These are phyloP conservation scores for Dissophora globulifera DNA, from an alignment of 192 early-diverging fungal genomes.

Conservation along the genomic window DNA sequence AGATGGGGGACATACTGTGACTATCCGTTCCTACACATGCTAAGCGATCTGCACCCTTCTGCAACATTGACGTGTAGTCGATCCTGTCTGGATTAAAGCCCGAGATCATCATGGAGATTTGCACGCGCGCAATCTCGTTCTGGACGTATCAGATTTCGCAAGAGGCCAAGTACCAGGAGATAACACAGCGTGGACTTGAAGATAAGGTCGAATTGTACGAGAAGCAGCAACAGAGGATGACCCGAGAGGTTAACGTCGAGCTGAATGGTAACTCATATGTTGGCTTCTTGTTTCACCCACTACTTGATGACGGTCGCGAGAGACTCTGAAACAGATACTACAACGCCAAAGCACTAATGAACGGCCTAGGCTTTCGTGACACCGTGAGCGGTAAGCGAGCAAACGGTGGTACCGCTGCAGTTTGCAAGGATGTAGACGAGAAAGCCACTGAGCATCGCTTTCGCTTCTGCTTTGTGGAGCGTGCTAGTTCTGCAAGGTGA, in stretches of 20 bases:
- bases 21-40: no score
- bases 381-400: constrained; percentile 17
- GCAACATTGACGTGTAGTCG: no score
- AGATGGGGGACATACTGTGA: no score
- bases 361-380: constrained; percentile 11
- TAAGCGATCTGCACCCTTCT: no score
- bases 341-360: no score
- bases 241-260: constrained; percentile 44
- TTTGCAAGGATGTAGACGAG: no score
- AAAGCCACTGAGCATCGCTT: no score
- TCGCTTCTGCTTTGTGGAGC: no score
- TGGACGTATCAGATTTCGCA: constrained; percentile 75
- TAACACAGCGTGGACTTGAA: constrained; percentile 52
- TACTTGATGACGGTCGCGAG: not conserved
- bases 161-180: constrained; percentile 55
- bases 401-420: no score
- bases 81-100: constrained; percentile 76
- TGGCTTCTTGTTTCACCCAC: not conserved
- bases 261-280: constrained; percentile 11
- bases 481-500: constrained; percentile 54
- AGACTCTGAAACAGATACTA: no score
- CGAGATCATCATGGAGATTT: constrained; percentile 70
- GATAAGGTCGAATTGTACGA: constrained; percentile 48
- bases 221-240: constrained; percentile 43
- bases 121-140: constrained; percentile 69